Percentiles rank a stretch among this genome's conserved stretches.
These are phyloP conservation scores for Malus hybrid DNA, from an alignment of 331 rosid genomes.

Conservation along the genomic window DNA sequence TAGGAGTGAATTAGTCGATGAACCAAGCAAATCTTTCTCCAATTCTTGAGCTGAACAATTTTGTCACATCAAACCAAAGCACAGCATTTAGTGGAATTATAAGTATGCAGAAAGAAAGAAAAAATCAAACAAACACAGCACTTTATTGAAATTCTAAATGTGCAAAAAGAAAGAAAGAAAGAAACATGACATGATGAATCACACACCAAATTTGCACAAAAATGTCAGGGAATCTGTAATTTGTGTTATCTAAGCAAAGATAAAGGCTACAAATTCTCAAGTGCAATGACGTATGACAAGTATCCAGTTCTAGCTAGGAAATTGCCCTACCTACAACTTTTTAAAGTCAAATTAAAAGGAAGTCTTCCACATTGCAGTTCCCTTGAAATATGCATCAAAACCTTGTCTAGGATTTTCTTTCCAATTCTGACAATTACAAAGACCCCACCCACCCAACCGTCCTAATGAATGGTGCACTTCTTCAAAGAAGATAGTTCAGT, in stretches of 20 bases:
- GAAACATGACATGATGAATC: not conserved
- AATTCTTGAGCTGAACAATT: constrained; percentile 83
- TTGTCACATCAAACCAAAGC: constrained; percentile 23
- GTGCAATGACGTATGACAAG: not conserved
- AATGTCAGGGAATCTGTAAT: not conserved
- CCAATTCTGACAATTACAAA: not conserved
- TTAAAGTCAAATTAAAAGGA: not conserved
- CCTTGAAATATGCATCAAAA: not conserved
- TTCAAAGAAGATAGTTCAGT: not conserved
- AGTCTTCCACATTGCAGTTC: not conserved
- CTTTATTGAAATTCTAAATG: too few species aligned
- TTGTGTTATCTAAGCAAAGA: not conserved
- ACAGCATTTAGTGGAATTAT: constrained; percentile 10
- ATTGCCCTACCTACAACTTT: not conserved
- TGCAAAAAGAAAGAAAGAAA: not conserved
- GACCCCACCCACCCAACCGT: not conserved
- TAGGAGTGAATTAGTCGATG: constrained; percentile 59
- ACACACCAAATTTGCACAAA: not conserved
- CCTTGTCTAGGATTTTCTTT: not conserved
- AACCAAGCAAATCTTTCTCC: constrained; percentile 78
- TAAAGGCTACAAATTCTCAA: not conserved
- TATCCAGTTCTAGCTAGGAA: not conserved
- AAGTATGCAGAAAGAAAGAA: not conserved
- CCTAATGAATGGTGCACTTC: not conserved
- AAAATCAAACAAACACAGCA: too few species aligned